These are phyloP conservation scores for Dalbergia cultrata DNA, from an alignment of 306 rosid genomes.

Conservation along the genomic window DNA sequence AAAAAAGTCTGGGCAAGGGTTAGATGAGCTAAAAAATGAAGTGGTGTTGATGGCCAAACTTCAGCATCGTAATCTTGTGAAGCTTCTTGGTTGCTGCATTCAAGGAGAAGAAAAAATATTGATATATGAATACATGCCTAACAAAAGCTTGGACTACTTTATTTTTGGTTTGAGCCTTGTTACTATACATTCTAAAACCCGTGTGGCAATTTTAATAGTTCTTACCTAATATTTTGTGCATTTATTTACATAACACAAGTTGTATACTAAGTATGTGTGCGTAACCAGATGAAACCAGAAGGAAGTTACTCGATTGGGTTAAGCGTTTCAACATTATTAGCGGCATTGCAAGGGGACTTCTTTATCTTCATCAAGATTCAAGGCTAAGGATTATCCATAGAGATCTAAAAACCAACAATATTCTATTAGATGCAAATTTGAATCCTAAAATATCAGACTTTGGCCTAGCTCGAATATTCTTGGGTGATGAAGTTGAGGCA, in stretches of 20 bases:
- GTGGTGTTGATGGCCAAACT: not conserved
- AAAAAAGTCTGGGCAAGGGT: not conserved
- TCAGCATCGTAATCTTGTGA: not conserved
- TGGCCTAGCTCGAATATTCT: not conserved
- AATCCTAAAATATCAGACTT: not conserved
- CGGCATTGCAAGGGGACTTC: not conserved
- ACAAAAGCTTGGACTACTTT: not conserved
- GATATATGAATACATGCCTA: not conserved
- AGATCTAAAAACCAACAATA: not conserved
- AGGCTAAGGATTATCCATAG: not conserved
- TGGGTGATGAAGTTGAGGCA: not conserved
- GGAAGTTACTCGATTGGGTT: not conserved
- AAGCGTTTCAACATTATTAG: not conserved
- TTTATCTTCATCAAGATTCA: not conserved
- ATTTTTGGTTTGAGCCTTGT: not conserved
- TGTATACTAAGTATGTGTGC: not conserved
- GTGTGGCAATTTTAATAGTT: not conserved
- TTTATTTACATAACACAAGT: not conserved
- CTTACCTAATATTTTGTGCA: not conserved
- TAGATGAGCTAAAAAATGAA: not conserved
- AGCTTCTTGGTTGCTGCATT: not conserved
- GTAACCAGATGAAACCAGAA: not conserved
- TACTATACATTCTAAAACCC: not conserved
- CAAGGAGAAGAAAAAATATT: conserved; percentile 6
- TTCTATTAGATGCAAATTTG: not conserved